Base-by-base conservation (phyloP, 192 early-diverging fungal genomes). In the Backusella morwellensis region DNA sequence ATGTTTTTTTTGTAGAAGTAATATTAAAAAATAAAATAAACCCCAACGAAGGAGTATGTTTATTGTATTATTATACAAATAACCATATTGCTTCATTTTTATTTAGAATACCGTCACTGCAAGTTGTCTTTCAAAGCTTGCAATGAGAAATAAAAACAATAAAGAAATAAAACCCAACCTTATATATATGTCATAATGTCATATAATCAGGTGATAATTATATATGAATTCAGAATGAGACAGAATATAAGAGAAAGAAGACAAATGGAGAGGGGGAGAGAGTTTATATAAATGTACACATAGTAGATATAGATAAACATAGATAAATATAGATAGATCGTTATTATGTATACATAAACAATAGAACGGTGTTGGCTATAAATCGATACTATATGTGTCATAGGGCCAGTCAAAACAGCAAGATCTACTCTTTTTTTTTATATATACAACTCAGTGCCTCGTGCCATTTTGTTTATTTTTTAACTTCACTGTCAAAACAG, bases 381-480 rank as follows among this genome's bases (percentile, higher is more conserved):
- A 3, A 59, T 59, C 12, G 23, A 63, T 29, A 29, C 26, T 29
- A 63, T 63, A 21, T 29, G 26, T 29, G 56, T 63, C 56, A 63
- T 63, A 63, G 29, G 56, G 23, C 26, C 56, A 63, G 56, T 63
- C 56, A 63, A 63, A 63, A 63, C 56, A 63, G 12, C 21, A 63
- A 63, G 23, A 63, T 63, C 21, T 63, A 11, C 56, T 29, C 26
- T 63, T 63, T 63, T 63, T 63, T 63, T 59, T 4, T 29, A 56
- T 26, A 9, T 63, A 63, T 29, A 63, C 26, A 63, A 63, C 21
- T 29, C 23, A 14, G 56, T 63, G 56, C 56, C 56, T 63, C 56
- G 56, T 63, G 56, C 23, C 56, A 63, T 63, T 63, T 63, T 63
- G 56, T 63, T 63, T 63, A 63, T 29, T 63, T 59, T 59, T 63